These are phyloP conservation scores for Boletus austroedulis DNA, from an alignment of 1,284 basidiomycete species.

Conservation along the genomic window DNA sequence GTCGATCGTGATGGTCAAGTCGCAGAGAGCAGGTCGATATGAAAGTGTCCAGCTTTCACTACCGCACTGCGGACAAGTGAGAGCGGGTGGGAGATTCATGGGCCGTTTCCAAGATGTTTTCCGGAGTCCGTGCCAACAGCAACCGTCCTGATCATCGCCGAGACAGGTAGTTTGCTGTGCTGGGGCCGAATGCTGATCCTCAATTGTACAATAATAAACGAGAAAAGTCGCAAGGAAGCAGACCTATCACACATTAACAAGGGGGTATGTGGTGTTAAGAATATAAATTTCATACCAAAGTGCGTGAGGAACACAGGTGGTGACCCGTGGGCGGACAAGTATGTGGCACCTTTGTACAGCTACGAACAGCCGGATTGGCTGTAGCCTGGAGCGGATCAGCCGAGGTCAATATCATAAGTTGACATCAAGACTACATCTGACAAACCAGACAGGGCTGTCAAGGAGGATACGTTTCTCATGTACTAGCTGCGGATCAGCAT, in stretches of 20 bases:
- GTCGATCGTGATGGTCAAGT: slow-evolving; percentile 21
- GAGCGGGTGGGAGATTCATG: slow-evolving; percentile 20
- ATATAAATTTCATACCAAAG: slow-evolving; percentile 26
- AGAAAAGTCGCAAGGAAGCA: slow-evolving; percentile 11
- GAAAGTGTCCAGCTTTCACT: slow-evolving; percentile 29
- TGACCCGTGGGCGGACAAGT: slow-evolving; percentile 9
- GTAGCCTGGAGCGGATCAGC: slow-evolving; percentile 29
- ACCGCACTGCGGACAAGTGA: slow-evolving; percentile 22
- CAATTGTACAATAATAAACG: slow-evolving; percentile 9
- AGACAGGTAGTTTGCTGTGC: slow-evolving; percentile 31
- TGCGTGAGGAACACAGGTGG: slow-evolving; percentile 16
- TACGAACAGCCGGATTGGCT: slow-evolving; percentile 18
- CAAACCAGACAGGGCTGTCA: slow-evolving; percentile 11
- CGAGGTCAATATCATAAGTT: slow-evolving; percentile 15
- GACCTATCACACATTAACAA: slow-evolving; percentile 11
- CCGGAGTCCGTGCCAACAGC: slow-evolving; percentile 26
- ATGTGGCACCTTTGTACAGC: slow-evolving; percentile 9
- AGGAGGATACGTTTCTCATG: slow-evolving; percentile 18
- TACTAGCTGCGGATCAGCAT: slow-evolving; percentile 21
- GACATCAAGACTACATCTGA: slow-evolving; percentile 9
- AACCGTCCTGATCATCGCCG: slow-evolving; percentile 36
- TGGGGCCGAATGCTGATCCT: slow-evolving; percentile 32
- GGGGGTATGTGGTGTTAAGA: slow-evolving; percentile 11
- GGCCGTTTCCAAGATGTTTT: slow-evolving; percentile 30
- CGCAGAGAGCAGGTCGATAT: slow-evolving; percentile 22